Evolutionary conservation across 192 early-diverging fungal species (phyloP), one percentile per base, ranked within the genome.

Genomic region (Coemansia sp.): DNA sequence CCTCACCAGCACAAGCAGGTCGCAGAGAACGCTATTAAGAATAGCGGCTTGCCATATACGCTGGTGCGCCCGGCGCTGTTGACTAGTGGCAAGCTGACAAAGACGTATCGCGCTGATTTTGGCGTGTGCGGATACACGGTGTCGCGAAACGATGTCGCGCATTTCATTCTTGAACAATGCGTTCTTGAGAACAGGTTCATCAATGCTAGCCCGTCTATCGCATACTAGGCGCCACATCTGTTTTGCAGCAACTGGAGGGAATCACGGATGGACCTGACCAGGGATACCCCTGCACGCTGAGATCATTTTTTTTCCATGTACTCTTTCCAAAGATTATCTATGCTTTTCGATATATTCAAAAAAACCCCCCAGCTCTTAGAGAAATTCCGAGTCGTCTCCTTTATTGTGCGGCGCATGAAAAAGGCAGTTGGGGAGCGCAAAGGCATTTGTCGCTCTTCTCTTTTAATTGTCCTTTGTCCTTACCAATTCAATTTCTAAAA

Each of bases 121-220:
- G 70, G 53, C 15, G 48, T 68, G 2, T 46, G 48, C 7, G 85
- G 85, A n/a, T 86, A 86, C 67, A 82, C 75, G 2, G 50, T 86
- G n/a, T 82, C 85, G 46, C 68, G 83, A 38, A 64, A 50, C 25
- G 85, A 86, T 57, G 76, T 86, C 10, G 85, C 78, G 2, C 70
- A 84, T 46, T 84, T 86, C 64, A 45, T 86, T 2, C 72, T 84
- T 27, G 58, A 77, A 41, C 65, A 78, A 66, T 84, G 81, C 51
- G 63, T 86, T 31, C 41, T 68, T n/a, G 68, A 65, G 25, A 41
- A 66, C 38, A 72, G 67, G 38, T 85, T 69, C 67, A 31, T 60
- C 39, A 78, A 78, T 51, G 68, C 51, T 21, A 74, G 72, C 17
- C 72, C 68, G 9, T 64, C 51, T 17, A 57, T 79, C 7, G 68